Evolutionary conservation across 139 green algal species (phyloP).

Genomic region (Chlamydomonas eustigma): DNA sequence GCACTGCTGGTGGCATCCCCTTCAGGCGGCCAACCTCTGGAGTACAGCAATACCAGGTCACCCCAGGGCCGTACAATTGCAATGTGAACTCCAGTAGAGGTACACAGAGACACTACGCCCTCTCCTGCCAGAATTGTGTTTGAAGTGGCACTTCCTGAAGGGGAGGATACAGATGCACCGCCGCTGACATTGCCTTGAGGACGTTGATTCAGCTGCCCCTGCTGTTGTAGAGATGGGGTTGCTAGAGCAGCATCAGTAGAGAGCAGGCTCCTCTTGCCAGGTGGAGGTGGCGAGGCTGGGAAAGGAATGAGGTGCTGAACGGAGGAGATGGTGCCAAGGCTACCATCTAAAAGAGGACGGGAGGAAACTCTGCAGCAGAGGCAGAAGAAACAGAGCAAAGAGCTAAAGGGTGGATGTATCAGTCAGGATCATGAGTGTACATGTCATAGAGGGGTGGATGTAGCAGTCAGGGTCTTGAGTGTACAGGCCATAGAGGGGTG

Average conservation of each 20-base stretch:
- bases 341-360: slow-evolving; percentile 24
- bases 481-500: too few relatives aligned
- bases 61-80: slow-evolving; percentile 32
- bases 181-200: slow-evolving; percentile 12
- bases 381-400: background rate
- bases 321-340: slow-evolving; percentile 22
- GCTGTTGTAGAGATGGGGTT: background rate
- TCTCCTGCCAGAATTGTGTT: slow-evolving; percentile 33
- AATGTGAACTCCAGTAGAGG: slow-evolving; percentile 30
- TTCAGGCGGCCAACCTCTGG: background rate
- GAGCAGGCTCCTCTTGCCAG: background rate
- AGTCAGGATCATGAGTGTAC: background rate
- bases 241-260: too few relatives aligned
- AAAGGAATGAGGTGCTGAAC: slow-evolving; percentile 46
- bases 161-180: background rate
- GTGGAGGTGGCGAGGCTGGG: background rate
- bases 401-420: background rate
- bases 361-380: slow-evolving; percentile 17
- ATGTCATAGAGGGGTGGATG: too few relatives aligned
- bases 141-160: background rate
- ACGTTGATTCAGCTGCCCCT: background rate
- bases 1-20: background rate
- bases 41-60: slow-evolving; percentile 40
- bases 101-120: slow-evolving; percentile 34
- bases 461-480: too few relatives aligned